Evolutionary conservation across 768 basidiomycete genomes (phyloP), one percentile per base, ranked within the genome.

Genomic region (Boletus eberwhitei): DNA sequence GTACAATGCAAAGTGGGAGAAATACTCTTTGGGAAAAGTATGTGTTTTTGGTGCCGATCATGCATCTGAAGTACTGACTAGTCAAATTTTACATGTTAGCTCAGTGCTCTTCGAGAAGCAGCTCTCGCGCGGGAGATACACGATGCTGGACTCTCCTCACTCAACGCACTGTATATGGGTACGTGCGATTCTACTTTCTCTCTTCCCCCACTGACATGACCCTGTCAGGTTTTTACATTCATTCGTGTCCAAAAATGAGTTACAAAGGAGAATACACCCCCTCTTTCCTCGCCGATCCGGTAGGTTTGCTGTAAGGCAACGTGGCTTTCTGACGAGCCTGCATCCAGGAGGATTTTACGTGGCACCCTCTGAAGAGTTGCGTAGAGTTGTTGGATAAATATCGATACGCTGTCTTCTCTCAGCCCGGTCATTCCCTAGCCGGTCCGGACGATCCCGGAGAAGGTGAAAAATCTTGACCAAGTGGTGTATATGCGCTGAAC

Each of bases 261-360:
- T 98, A 99, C 73, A 99, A 99, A 65, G 94, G 86, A 29, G 93
- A 97, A 52, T 99, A 95, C 61, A 69, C 77, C 0, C 96, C 96
- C 0, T 97, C 95, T 3, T 92, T 82, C 59, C 78, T 98, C 19
- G 80, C 83, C 13, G 95, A 98, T 70, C 93, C 95, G 8, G 90
- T 93, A 61, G 78, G 61, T 5, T 42, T 42, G 7, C 5, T 49
- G 29, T 32, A 53, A 29, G 41, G 43, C 19, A 16, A 44, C 29
- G 26, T 22, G 16, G 19, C 31, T 54, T 19, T 50, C 53, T 61
- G 34, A 62, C 42, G 22, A 47, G 14, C 35, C 5, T 50, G 21
- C 35, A 12, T 21, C 35, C 61, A 94, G 90, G 91, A 88, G 69
- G 85, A 84, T 2, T 87, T 88, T 61, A 77, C 78, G 7, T 97